Base-by-base conservation (phyloP, 768 basidiomycete genomes). In the Fistulinella prunicolor region DNA sequence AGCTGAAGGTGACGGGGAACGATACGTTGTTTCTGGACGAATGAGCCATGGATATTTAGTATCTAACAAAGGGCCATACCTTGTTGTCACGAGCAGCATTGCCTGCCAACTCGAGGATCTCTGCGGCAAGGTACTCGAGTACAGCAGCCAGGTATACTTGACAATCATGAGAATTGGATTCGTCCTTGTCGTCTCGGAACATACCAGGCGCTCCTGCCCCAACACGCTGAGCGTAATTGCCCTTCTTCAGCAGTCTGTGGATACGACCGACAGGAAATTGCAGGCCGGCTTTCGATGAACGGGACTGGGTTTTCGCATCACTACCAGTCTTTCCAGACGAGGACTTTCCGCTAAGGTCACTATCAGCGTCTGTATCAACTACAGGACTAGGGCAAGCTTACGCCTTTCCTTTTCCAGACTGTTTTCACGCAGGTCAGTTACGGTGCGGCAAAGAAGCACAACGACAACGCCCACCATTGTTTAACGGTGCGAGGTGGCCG, bases 191-290 rank as follows among this genome's bases (percentile, higher is more conserved):
- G 1, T 4, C 5, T 30, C 28, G 35, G 6, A 26, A 69, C 73
- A 30, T 57, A 82, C 82, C 81, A 51, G 86, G 81, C 21, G 86
- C 83, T 62, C 79, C 82, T 43, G 80, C 76, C 63, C 81, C 84
- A 50, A 89, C 75, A 61, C 85, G 81, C 63, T 82, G 80, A 6
- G 79, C 82, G 59, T 85, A 85, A 73, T 85, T 85, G 34, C 82
- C 83, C 60, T 77, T 76, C 72, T 85, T 88, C 66, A 91, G 63
- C 17, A 85, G 70, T 67, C 89, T 79, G 69, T 87, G 86, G 57
- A 92, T 85, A 77, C 89, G 85, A 66, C 83, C 82, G 50, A 91
- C 89, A 47, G 89, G 86, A 71, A 92, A 87, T 59, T 81, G 81
- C 48, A 83, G 70, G 52, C 81, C 79, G 4, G 80, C 79, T 66